Conservation (phyloP, 208 protist species). For the Naegleria gruberi region DNA sequence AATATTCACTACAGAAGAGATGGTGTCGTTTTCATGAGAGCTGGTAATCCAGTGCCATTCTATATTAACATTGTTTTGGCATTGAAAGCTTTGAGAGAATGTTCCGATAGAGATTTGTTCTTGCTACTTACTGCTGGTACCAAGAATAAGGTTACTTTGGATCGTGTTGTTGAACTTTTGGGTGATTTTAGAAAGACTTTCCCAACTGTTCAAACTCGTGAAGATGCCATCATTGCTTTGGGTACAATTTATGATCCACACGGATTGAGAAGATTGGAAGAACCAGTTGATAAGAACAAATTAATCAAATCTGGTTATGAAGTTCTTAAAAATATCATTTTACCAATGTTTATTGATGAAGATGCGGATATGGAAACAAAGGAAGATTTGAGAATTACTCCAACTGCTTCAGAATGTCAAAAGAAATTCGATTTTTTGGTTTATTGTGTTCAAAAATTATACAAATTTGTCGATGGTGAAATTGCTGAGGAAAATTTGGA, state of each 20-base stretch:
- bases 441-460: conserved; percentile 88
- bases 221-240: not conserved
- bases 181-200: conserved; percentile 19
- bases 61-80: conserved; percentile 64
- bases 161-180: conserved; percentile 55
- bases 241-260: conserved; percentile 25
- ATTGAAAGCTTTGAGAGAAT: conserved; percentile 53
- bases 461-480: conserved; percentile 71
- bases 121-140: conserved; percentile 42
- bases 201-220: not conserved
- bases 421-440: conserved; percentile 94
- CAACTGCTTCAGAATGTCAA: conserved; percentile 49
- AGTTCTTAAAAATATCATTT: conserved; percentile 68
- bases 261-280: not conserved
- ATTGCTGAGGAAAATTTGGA: conserved; percentile 87
- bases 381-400: conserved; percentile 51
- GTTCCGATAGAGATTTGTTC: conserved; percentile 70
- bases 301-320: conserved; percentile 32
- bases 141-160: conserved; percentile 51
- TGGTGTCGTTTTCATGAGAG: conserved; percentile 62
- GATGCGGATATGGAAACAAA: conserved; percentile 46
- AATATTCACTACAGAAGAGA: conserved; percentile 91
- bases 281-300: not conserved
- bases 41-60: conserved; percentile 48
- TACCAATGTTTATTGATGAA: conserved; percentile 68